Evolutionary conservation across 352 stramenopile species (phyloP).

Genomic region (Phytophthora pisi): DNA sequence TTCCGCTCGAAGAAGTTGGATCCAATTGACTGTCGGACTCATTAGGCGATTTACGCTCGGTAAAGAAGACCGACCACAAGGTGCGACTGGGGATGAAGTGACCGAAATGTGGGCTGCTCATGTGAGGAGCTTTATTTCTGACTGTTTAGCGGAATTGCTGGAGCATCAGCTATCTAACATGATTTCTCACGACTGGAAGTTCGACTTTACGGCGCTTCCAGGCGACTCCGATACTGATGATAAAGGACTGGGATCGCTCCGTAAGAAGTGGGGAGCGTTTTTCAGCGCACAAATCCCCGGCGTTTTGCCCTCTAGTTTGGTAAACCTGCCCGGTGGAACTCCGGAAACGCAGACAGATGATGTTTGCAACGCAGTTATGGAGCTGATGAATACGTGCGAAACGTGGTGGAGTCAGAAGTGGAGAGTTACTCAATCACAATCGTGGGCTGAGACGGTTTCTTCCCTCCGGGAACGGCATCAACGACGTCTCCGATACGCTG

Average conservation of each 20-base stretch:
- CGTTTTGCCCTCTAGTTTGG: slow-evolving; percentile 39
- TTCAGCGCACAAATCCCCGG: slow-evolving; percentile 37
- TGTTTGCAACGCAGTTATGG: slow-evolving; percentile 19
- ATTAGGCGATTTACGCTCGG: slow-evolving; percentile 7
- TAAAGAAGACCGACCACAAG: slow-evolving; percentile 5
- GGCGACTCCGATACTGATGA: not conserved
- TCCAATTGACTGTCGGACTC: slow-evolving; percentile 24
- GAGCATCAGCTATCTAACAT: slow-evolving; percentile 34
- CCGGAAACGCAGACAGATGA: slow-evolving; percentile 5
- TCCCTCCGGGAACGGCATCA: slow-evolving; percentile 30
- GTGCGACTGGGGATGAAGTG: slow-evolving; percentile 6
- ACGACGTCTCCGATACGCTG: slow-evolving; percentile 45
- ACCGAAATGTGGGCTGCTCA: slow-evolving; percentile 20
- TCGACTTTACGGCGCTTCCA: slow-evolving; percentile 29
- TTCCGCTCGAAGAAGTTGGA: slow-evolving; percentile 24
- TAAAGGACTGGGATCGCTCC: slow-evolving; percentile 9
- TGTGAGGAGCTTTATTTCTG: slow-evolving; percentile 32
- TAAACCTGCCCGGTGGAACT: slow-evolving; percentile 12
- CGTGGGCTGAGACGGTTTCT: slow-evolving; percentile 16
- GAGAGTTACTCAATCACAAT: slow-evolving; percentile 18
- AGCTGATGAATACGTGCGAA: slow-evolving; percentile 32
- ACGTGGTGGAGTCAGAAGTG: slow-evolving; percentile 25
- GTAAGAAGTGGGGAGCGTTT: slow-evolving; percentile 37
- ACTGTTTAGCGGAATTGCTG: slow-evolving; percentile 33
- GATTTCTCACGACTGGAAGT: slow-evolving; percentile 55